phyloP scores from a whole-genome alignment of 1,284 basidiomycete genomes.

The Tilletia walkeri region DNA sequence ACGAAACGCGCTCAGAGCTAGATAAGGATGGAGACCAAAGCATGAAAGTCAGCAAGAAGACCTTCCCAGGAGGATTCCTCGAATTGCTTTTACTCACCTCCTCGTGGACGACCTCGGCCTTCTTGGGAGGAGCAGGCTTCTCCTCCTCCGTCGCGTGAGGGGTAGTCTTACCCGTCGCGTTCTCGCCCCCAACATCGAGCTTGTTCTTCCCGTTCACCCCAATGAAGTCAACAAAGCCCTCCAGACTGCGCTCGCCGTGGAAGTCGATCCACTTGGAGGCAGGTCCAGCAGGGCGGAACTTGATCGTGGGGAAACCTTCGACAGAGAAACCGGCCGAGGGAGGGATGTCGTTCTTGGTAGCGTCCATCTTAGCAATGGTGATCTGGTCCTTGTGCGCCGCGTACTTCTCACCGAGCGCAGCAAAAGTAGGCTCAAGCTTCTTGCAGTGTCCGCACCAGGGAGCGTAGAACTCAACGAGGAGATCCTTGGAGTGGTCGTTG shows the following conservation, averaged over 20 bases:
- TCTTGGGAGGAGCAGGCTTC: background rate
- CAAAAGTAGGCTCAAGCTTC: constrained; percentile 91
- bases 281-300: constrained; percentile 89
- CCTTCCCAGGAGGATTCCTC: no score
- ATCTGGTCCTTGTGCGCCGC: constrained; percentile 71
- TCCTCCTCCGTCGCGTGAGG: constrained; percentile 14
- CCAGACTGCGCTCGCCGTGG: constrained; percentile 52
- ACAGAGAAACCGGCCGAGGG: constrained; percentile 74
- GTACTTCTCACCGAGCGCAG: constrained; percentile 83
- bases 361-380: constrained; percentile 85
- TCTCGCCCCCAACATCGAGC: constrained; percentile 23
- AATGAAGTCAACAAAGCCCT: constrained; percentile 53
- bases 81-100: constrained; percentile 9
- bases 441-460: constrained; percentile 85
- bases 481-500: constrained; percentile 81
- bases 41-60: no score
- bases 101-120: constrained; percentile 20
- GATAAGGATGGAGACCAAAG: no score
- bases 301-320: constrained; percentile 87
- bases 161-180: background rate
- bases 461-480: constrained; percentile 92
- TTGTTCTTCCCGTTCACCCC: constrained; percentile 51
- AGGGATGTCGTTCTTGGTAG: constrained; percentile 93
- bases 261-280: constrained; percentile 74
- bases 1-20: no score